Percentiles rank a stretch among this genome's conserved stretches.
Evolutionary conservation across 139 green algal species (phyloP).

Genomic region (Chlorella sorokiniana): DNA sequence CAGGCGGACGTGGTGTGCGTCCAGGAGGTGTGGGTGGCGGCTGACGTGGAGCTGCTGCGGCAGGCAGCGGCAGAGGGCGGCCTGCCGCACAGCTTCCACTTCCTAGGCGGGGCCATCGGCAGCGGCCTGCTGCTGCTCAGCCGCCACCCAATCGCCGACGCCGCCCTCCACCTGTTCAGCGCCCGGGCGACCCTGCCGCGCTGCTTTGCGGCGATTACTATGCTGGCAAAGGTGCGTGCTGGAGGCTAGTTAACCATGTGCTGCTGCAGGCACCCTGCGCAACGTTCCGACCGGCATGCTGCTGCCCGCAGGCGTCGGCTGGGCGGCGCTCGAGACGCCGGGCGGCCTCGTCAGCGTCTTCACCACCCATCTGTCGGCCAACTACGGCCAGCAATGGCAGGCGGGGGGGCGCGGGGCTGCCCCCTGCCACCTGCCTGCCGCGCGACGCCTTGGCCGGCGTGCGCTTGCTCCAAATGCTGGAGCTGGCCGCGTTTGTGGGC

Average conservation of each 20-base stretch:
- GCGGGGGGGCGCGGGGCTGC: neutral
- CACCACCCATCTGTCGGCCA: slow-evolving; percentile 70
- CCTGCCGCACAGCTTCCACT: slow-evolving; percentile 52
- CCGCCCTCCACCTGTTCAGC: slow-evolving; percentile 41
- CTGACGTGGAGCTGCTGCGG: slow-evolving; percentile 49
- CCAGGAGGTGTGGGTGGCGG: slow-evolving; percentile 62
- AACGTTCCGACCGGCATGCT: neutral
- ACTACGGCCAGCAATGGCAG: slow-evolving; percentile 62
- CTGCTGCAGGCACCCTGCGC: neutral
- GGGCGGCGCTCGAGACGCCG: slow-evolving; percentile 43
- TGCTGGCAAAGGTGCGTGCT: slow-evolving; percentile 46
- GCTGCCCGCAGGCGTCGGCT: slow-evolving; percentile 47
- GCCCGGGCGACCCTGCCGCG: slow-evolving; percentile 45
- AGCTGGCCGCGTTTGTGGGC: slow-evolving; percentile 44
- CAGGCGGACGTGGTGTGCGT: slow-evolving; percentile 55
- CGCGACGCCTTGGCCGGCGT: slow-evolving; percentile 6
- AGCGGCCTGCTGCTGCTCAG: slow-evolving; percentile 58
- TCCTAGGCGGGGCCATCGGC: slow-evolving; percentile 55
- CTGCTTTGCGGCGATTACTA: slow-evolving; percentile 58
- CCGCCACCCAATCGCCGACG: slow-evolving; percentile 32
- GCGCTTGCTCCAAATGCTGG: slow-evolving; percentile 39
- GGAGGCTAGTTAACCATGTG: neutral
- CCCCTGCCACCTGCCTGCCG: neutral
- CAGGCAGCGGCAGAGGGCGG: slow-evolving; percentile 18
- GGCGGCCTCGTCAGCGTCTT: slow-evolving; percentile 54